Percentiles rank a stretch among this genome's conserved stretches.
Conservation (phyloP, 2,329 filamentous ascomycete species). For the Epichloe sylvatica region DNA sequence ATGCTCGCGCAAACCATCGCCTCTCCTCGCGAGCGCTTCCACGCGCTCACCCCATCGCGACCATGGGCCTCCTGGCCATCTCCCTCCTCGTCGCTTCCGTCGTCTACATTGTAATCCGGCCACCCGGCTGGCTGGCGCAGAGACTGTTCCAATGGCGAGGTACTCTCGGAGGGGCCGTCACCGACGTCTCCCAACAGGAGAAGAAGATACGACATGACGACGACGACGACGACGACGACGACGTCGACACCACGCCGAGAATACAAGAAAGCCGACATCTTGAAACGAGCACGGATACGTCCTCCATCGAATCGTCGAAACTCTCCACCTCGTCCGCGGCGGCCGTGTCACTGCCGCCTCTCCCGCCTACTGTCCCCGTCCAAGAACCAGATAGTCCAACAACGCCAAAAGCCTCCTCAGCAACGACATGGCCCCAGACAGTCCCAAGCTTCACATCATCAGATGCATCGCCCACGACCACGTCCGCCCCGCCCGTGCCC, state of each 20-base stretch:
- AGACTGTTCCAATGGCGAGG: conserved; percentile 14
- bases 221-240: neutral
- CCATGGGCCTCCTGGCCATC: conserved; percentile 34
- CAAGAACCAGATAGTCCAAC: conserved; percentile 26
- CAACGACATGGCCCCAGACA: conserved; percentile 11
- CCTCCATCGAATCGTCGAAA: neutral
- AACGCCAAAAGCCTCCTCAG: conserved; percentile 35
- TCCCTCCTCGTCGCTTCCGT: conserved; percentile 49
- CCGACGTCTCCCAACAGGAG: neutral
- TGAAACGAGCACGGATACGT: neutral
- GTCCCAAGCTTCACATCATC: conserved; percentile 34
- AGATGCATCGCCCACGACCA: conserved; percentile 3
- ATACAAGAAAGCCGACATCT: neutral
- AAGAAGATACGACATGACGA: conserved; percentile 1
- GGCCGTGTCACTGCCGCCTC: conserved; percentile 17
- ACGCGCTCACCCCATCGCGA: neutral
- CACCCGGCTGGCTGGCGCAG: conserved; percentile 32
- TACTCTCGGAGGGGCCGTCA: neutral
- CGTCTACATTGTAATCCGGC: conserved; percentile 41
- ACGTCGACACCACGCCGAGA: conserved; percentile 3
- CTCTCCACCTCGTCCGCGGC: conserved; percentile 3
- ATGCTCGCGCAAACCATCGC: too few species aligned
- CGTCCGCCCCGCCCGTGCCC: conserved; percentile 3
- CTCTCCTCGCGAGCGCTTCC: too few species aligned
- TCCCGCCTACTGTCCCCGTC: conserved; percentile 15